A percentile compares a stretch with the other conserved stretches of the same genome.
phyloP scores from a whole-genome alignment of 805 yeast genomes.

The Candida nitratophila region DNA sequence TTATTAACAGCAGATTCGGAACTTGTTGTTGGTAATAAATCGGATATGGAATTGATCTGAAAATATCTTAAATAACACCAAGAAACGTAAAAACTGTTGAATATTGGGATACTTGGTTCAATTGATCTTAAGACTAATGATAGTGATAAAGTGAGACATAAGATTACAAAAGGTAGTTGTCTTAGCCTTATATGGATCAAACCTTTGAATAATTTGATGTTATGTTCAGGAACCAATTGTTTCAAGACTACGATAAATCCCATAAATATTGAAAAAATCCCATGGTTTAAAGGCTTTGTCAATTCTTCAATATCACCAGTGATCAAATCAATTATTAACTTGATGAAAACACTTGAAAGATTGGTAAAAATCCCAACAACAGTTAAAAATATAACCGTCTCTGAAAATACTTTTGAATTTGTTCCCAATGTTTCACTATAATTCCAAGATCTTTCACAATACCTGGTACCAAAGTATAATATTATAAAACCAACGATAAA shows the following conservation, averaged over 20 bases:
- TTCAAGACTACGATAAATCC: slow-evolving; percentile 52
- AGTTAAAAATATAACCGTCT: slow-evolving; percentile 42
- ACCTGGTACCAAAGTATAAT: slow-evolving; percentile 34
- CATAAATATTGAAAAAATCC: slow-evolving; percentile 39
- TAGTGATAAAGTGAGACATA: slow-evolving; percentile 20
- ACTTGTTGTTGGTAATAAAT: slow-evolving; percentile 18
- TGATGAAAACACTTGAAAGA: slow-evolving; percentile 38
- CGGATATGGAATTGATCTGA: slow-evolving; percentile 39
- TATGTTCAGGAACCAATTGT: slow-evolving; percentile 53
- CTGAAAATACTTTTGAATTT: slow-evolving; percentile 18
- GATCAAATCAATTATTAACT: slow-evolving; percentile 26
- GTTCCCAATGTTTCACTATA: slow-evolving; percentile 9
- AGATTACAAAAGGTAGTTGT: slow-evolving; percentile 48
- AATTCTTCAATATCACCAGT: slow-evolving; percentile 30
- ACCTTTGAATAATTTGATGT: slow-evolving; percentile 36
- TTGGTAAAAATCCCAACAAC: slow-evolving; percentile 54
- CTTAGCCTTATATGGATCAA: slow-evolving; percentile 41
- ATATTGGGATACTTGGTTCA: slow-evolving; percentile 51
- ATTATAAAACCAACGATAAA: slow-evolving; percentile 33
- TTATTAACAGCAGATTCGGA: neutral
- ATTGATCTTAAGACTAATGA: slow-evolving; percentile 25
- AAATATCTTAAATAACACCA: slow-evolving; percentile 77
- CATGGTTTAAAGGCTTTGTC: slow-evolving; percentile 44
- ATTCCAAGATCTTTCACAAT: slow-evolving; percentile 46
- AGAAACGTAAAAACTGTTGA: slow-evolving; percentile 53